Conservation (phyloP, 768 basidiomycete species). For the Agrocybe praecox region DNA sequence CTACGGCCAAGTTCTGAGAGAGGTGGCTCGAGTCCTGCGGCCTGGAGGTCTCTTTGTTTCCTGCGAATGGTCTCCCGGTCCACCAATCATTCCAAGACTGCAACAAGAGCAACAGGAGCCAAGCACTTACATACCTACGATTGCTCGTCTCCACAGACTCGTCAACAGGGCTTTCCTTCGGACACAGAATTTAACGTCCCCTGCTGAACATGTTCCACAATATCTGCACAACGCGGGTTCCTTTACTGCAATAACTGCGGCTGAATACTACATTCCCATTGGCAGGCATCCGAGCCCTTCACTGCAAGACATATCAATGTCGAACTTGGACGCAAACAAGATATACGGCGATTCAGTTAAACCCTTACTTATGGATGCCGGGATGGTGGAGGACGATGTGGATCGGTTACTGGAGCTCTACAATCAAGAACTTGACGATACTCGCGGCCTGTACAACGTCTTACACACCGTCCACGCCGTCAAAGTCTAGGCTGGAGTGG, state of each 20-base stretch:
- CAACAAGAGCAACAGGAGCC: constrained; percentile 30
- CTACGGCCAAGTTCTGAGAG: constrained; percentile 53
- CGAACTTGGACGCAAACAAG: constrained; percentile 38
- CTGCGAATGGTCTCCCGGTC: constrained; percentile 51
- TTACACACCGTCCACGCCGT: constrained; percentile 54
- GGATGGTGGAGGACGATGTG: constrained; percentile 36
- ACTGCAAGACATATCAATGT: constrained; percentile 40
- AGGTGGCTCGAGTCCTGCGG: constrained; percentile 65
- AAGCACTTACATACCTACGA: constrained; percentile 40
- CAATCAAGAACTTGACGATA: constrained; percentile 45
- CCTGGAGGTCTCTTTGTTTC: constrained; percentile 74
- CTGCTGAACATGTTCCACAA: constrained; percentile 37
- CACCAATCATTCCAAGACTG: constrained; percentile 38
- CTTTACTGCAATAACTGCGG: constrained; percentile 44
- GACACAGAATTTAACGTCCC: constrained; percentile 36
- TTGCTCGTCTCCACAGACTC: constrained; percentile 37
- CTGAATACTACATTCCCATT: constrained; percentile 48
- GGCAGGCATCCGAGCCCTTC: constrained; percentile 46
- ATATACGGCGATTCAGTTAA: constrained; percentile 51
- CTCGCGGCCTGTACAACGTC: constrained; percentile 48
- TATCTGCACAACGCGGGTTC: constrained; percentile 35
- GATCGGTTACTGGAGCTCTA: constrained; percentile 41
- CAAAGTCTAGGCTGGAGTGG: constrained; percentile 16
- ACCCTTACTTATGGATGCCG: constrained; percentile 47
- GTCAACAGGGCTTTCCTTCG: constrained; percentile 35